phyloP scores from a whole-genome alignment of 345 rosid genomes.

The Brassica nigra region DNA sequence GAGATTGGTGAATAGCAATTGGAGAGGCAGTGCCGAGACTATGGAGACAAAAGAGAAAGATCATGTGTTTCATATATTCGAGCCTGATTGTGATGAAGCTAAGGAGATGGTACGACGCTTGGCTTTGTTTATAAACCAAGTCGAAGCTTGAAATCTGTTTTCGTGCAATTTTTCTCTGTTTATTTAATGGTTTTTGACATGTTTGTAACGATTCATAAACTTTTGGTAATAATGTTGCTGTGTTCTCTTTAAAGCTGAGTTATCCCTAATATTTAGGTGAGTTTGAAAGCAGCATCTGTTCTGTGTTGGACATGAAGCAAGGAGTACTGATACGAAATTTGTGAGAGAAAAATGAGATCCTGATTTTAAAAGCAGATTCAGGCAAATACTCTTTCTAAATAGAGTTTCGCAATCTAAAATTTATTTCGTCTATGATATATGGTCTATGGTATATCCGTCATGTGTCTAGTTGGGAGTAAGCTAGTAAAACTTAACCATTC shows the following conservation, averaged over 20 bases:
- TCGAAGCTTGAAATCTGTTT: background rate
- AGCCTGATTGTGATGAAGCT: conserved; percentile 55
- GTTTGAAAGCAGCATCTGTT: background rate
- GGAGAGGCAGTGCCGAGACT: conserved; percentile 58
- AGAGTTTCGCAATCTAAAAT: too few relatives aligned
- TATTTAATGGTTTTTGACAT: background rate
- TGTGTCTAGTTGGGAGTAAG: too few relatives aligned
- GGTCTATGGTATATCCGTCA: too few relatives aligned
- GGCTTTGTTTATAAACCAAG: conserved; percentile 53
- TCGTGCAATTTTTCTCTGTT: background rate
- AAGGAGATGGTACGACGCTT: conserved; percentile 44
- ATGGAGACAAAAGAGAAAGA: conserved; percentile 62
- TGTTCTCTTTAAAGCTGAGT: background rate
- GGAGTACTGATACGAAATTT: background rate
- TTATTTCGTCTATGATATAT: too few relatives aligned
- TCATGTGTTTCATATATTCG: conserved; percentile 72
- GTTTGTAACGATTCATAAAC: background rate
- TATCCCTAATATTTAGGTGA: background rate
- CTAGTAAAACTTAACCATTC: too few relatives aligned
- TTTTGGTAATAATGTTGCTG: background rate
- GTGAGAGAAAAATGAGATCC: background rate
- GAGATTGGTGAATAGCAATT: conserved; percentile 50
- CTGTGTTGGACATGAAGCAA: background rate
- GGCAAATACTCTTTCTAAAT: too few relatives aligned
- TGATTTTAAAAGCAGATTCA: background rate